Conservation (phyloP, 208 protist species). For the Crithidia acanthocephali region DNA sequence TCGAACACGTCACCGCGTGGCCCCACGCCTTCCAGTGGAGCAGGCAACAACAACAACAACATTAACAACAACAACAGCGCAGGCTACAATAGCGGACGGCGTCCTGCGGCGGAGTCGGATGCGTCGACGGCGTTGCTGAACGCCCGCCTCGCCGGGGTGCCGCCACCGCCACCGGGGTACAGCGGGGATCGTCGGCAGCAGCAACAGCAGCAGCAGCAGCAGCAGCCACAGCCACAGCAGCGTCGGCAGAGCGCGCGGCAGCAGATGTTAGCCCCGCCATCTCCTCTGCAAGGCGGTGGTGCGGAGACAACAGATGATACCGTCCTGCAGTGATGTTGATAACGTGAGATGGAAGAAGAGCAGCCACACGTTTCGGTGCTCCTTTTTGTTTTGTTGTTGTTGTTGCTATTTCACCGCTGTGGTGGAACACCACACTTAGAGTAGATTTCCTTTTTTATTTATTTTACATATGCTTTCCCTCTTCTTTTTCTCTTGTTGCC, state of each 20-base stretch:
- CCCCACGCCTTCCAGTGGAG: neutral
- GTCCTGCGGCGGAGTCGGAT: conserved; percentile 14
- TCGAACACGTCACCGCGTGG: conserved; percentile 5
- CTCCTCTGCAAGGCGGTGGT: conserved; percentile 31
- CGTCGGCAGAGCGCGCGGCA: neutral
- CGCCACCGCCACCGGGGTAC: conserved; percentile 32
- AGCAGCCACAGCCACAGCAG: neutral
- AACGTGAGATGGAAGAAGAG: too few relatives aligned
- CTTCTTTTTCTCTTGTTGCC: too few relatives aligned
- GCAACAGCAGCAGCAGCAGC: neutral
- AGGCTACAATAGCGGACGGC: neutral
- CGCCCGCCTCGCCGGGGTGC: conserved; percentile 19
- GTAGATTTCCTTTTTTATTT: too few relatives aligned
- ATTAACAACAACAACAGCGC: conserved; percentile 2
- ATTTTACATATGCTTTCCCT: too few relatives aligned
- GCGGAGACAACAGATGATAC: conserved; percentile 46
- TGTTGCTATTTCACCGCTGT: too few relatives aligned
- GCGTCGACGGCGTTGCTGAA: conserved; percentile 34
- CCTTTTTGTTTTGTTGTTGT: too few relatives aligned
- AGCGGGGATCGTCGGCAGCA: conserved; percentile 13
- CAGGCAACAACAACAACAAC: conserved; percentile 8
- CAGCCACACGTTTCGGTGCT: too few relatives aligned
- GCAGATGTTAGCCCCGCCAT: conserved; percentile 46
- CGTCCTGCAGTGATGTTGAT: conserved; percentile 24
- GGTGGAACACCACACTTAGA: too few relatives aligned